Evolutionary conservation across 768 basidiomycete genomes (phyloP).

Genomic region (Lentinula sp.): DNA sequence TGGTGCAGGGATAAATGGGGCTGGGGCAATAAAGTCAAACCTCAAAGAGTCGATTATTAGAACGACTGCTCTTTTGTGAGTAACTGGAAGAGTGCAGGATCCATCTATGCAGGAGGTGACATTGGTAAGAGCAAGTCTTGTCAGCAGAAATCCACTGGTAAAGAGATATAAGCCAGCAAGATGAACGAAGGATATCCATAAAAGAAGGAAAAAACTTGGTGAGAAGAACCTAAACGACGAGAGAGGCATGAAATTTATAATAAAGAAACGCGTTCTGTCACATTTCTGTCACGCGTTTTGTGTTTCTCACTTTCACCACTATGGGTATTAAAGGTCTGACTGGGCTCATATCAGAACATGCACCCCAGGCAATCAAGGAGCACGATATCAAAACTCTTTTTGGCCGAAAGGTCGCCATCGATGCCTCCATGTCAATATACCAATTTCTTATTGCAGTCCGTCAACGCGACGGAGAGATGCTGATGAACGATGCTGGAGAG

Average conservation of each 20-base stretch:
- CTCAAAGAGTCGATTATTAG: slow-evolving; percentile 91
- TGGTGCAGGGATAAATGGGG: slow-evolving; percentile 47
- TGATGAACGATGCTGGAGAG: slow-evolving; percentile 96
- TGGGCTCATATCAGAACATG: slow-evolving; percentile 81
- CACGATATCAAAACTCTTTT: slow-evolving; percentile 97
- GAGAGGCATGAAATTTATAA: neutral
- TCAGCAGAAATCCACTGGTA: slow-evolving; percentile 85
- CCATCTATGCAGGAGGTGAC: slow-evolving; percentile 34
- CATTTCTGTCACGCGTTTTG: neutral
- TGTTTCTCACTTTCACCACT: slow-evolving; percentile 13
- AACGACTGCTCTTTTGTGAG: slow-evolving; percentile 75
- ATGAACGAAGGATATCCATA: slow-evolving; percentile 66
- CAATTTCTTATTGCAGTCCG: slow-evolving; percentile 98
- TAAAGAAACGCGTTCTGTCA: neutral
- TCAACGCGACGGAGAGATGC: slow-evolving; percentile 92
- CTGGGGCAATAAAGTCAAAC: slow-evolving; percentile 84
- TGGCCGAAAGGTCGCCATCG: slow-evolving; percentile 96
- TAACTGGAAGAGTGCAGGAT: slow-evolving; percentile 46
- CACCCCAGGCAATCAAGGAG: slow-evolving; percentile 83
- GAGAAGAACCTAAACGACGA: slow-evolving; percentile 11
- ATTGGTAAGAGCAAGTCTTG: slow-evolving; percentile 64
- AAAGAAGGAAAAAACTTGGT: slow-evolving; percentile 28
- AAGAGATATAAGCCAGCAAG: slow-evolving; percentile 82
- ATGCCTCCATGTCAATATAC: slow-evolving; percentile 96
- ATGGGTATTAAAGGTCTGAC: slow-evolving; percentile 98